phyloP scores from a whole-genome alignment of 1,284 basidiomycete genomes.

The Xanthoconium separans region DNA sequence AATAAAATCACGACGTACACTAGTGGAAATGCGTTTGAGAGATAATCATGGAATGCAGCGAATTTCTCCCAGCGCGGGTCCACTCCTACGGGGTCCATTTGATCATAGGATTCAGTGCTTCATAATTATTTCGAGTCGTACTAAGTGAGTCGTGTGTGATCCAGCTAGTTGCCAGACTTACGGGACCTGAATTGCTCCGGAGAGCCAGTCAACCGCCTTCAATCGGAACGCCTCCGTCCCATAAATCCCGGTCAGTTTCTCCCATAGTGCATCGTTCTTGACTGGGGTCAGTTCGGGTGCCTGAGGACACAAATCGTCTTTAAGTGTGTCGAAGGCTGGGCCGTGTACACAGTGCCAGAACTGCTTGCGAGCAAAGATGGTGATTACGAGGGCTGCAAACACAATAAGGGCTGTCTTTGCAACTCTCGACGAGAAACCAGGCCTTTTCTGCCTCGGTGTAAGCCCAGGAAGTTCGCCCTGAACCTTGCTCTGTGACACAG shows the following conservation, averaged over 20 bases:
- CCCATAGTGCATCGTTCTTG: slow-evolving; percentile 28
- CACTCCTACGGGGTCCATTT: slow-evolving; percentile 41
- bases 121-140: background rate
- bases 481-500: slow-evolving; percentile 4
- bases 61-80: slow-evolving; percentile 50
- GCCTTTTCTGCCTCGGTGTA: background rate
- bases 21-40: slow-evolving; percentile 40
- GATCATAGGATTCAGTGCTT: slow-evolving; percentile 41
- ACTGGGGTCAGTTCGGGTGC: slow-evolving; percentile 25
- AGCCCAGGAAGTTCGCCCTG: slow-evolving; percentile 10
- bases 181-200: slow-evolving; percentile 37
- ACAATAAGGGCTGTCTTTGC: slow-evolving; percentile 13
- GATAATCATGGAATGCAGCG: slow-evolving; percentile 42
- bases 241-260: slow-evolving; percentile 23
- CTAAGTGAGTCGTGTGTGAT: background rate
- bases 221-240: slow-evolving; percentile 32
- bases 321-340: background rate
- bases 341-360: slow-evolving; percentile 6
- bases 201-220: slow-evolving; percentile 37
- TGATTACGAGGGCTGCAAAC: slow-evolving; percentile 18
- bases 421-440: slow-evolving; percentile 7
- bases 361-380: slow-evolving; percentile 10
- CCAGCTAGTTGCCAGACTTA: slow-evolving; percentile 16
- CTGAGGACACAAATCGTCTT: slow-evolving; percentile 28
- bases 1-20: slow-evolving; percentile 30